Evolutionary conservation across 352 stramenopile species (phyloP), one percentile per base, ranked within the genome.

Genomic region (Globisporangium echinulatum): DNA sequence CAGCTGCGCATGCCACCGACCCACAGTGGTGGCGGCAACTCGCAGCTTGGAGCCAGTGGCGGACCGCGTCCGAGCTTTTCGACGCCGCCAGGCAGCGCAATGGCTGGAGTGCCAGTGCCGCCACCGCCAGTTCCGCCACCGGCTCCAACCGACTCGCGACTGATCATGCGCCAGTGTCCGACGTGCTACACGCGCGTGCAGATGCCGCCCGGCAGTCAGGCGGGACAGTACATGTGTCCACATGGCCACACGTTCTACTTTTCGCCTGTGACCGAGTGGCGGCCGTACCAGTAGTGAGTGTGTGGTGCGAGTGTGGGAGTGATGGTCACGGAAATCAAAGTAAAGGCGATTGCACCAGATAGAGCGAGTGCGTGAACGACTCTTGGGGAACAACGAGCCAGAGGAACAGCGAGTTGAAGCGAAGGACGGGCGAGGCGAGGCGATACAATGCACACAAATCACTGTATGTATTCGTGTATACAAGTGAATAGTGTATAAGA

Each of bases 141-240:
- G 1, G 8, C 33, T 15, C 9, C 17, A 4, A 44, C 25, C 3
- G 61, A 63, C 42, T 66, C 75, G 48, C 57, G 82, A 47, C 69
- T 82, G 2, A 74, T 92, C 53, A 94, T 94, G 85, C 79, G 85
- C 7, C 81, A 92, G 72, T 94, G 85, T 49, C 82, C 85, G 52
- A 92, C 85, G 54, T 94, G 85, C 73, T 89, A 88, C 66, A 94
- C 85, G 59, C 85, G 83, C 54, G 85, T 94, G 56, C 85, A 94
- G 60, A 94, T 94, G 85, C 85, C 85, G 1, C 82, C 83, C 13
- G 82, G 82, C 15, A 92, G 81, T 43, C 85, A 92, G 62, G 79
- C 85, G 5, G 85, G 85, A 36, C 85, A 94, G 72, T 94, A 92
- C 74, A 92, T 94, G 82, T 94, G 85, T 78, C 85, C 85, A 0